These are phyloP conservation scores for Plasmodium ovale DNA, from an alignment of 169 alveolate genomes.

Conservation along the genomic window DNA sequence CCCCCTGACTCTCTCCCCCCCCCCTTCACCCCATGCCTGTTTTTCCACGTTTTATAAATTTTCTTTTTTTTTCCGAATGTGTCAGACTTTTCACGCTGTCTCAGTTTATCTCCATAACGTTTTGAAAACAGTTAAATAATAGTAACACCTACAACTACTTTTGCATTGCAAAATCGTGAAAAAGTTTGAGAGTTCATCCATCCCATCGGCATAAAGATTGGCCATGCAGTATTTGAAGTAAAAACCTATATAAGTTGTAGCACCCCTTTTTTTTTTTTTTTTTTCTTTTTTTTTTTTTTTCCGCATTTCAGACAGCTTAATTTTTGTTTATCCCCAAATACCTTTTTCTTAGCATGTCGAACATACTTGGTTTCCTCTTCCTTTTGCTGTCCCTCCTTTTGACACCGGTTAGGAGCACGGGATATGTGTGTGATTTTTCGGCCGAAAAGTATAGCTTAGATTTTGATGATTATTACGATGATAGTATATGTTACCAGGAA, in stretches of 20 bases:
- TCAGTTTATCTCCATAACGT: no score
- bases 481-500: conserved; percentile 53
- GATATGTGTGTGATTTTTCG: conserved; percentile 55
- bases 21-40: no score
- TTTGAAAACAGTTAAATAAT: no score
- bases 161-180: no score
- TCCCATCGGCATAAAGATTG: no score
- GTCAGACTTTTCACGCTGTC: no score
- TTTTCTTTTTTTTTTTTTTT: background rate
- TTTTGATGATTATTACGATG: conserved; percentile 27
- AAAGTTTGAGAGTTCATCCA: no score
- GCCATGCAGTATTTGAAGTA: no score
- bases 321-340: background rate
- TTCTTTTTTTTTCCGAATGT: no score
- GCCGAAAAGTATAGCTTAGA: conserved; percentile 40
- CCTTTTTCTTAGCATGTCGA: conserved; percentile 4
- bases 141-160: no score
- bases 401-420: conserved; percentile 11
- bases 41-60: no score
- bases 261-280: background rate
- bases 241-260: background rate
- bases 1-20: no score
- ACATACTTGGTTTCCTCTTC: conserved; percentile 7
- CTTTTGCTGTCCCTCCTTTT: background rate
- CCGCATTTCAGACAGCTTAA: background rate